A percentile compares a stretch with the other conserved stretches of the same genome.
Conservation (phyloP, 441 rosid genomes). For the Metrosideros polymorpha region DNA sequence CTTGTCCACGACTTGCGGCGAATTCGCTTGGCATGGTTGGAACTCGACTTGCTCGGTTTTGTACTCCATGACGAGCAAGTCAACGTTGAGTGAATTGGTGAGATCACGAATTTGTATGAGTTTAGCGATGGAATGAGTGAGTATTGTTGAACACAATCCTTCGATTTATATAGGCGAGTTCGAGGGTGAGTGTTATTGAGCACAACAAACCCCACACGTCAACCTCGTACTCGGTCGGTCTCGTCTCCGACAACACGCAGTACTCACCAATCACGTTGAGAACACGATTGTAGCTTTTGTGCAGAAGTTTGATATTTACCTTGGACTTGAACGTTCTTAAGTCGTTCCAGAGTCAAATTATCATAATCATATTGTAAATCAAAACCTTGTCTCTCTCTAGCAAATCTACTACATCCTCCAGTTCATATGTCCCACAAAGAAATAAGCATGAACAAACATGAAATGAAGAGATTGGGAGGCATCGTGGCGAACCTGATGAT, state of each 20-base stretch:
- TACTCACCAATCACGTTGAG: neutral
- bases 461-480: neutral
- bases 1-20: neutral
- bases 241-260: fast-evolving
- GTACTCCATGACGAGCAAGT: neutral
- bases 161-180: neutral
- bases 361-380: conserved; percentile 16
- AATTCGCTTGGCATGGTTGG: neutral
- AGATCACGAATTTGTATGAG: neutral
- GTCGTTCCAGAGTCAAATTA: conserved; percentile 45
- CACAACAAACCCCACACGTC: neutral
- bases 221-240: neutral
- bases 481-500: conserved; percentile 11
- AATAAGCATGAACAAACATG: conserved; percentile 1
- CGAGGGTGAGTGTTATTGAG: neutral
- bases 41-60: neutral
- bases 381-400: conserved; percentile 11
- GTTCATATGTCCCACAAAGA: neutral
- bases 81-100: neutral
- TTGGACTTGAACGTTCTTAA: conserved; percentile 27
- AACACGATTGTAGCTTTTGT: neutral
- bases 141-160: neutral
- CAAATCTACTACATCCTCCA: neutral
- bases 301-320: conserved; percentile 6
- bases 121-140: neutral